These are phyloP conservation scores for Lentinula boryana DNA, from an alignment of 768 basidiomycete species.

Conservation along the genomic window DNA sequence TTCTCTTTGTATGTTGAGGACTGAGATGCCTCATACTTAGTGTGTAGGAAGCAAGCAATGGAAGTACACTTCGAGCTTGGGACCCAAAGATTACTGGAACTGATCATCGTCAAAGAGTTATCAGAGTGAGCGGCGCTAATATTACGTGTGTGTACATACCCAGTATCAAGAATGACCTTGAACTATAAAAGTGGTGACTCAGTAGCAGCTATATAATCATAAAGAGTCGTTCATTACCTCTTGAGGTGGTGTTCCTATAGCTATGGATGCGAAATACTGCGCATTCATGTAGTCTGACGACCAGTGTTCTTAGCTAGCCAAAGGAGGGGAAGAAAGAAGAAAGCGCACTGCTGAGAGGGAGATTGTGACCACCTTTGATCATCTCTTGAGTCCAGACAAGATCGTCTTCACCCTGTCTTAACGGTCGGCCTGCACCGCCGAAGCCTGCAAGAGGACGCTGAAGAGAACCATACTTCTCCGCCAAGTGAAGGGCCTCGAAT, in stretches of 20 bases:
- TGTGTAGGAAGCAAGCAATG: constrained; percentile 90
- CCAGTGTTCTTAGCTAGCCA: constrained; percentile 7
- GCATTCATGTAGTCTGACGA: constrained; percentile 92
- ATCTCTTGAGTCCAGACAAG: constrained; percentile 82
- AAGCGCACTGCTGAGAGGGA: constrained; percentile 83
- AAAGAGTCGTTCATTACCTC: constrained; percentile 26
- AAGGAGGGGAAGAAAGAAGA: not conserved
- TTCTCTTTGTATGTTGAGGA: constrained; percentile 90
- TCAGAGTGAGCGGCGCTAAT: not conserved
- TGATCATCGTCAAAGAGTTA: constrained; percentile 18
- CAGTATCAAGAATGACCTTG: constrained; percentile 94
- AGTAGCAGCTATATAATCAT: constrained; percentile 1
- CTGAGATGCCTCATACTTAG: constrained; percentile 76
- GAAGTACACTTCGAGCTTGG: constrained; percentile 77
- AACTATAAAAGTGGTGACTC: constrained; percentile 38
- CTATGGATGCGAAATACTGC: constrained; percentile 90
- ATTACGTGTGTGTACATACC: constrained; percentile 31
- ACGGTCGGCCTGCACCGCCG: constrained; percentile 65
- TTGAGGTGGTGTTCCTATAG: constrained; percentile 81
- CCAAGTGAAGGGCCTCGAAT: constrained; percentile 78
- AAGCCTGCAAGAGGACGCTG: constrained; percentile 61
- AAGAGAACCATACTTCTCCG: constrained; percentile 84
- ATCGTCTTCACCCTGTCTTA: constrained; percentile 44
- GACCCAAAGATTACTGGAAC: constrained; percentile 93
- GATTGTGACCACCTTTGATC: constrained; percentile 70